Base-by-base conservation (phyloP, 1,284 basidiomycete genomes). In the Volvariella volvacea region DNA sequence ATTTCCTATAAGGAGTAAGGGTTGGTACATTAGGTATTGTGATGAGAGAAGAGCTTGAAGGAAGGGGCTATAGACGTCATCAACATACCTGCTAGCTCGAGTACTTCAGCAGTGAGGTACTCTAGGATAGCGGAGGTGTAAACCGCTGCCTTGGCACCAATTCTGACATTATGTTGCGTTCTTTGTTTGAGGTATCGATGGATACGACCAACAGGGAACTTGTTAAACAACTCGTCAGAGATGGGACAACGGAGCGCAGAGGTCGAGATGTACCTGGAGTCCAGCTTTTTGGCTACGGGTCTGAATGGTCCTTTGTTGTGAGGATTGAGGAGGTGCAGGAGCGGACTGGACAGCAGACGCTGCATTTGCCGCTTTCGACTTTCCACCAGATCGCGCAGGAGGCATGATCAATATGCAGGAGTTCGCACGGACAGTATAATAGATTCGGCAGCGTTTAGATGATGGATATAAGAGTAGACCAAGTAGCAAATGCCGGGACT, bases 121-220 rank as follows among this genome's bases (percentile, higher is more conserved):
- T 94, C 91, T 38, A 94, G 71, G 55, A 94, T 91, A 20, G 92
- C 91, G 31, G 86, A 83, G n/a, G 87, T 88, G 62, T 93, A 94
- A 6, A 94, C 91, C 3, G 92, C 90, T 12, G 91, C 91, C 62
- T 93, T 93, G 21, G 90, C 91, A 37, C 91, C 92, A 54, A 94
- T 90, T 31, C 92, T 88, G 44, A 97, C 82, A 61, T 93, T 92
- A 67, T 94, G 88, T 62, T 93, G 90, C 30, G 93, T 95, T 56
- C 89, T 80, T 61, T 84, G 83, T 67, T 96, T 95, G 55, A 98
- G 68, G 70, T 95, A 95, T 67, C 94, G 86, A 64, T 93, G 92
- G 48, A 94, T 90, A 87, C 91, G 90, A 38, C 91, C 91, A 34
- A 93, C 91, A 39, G 91, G 90, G 63, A 93, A 92, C 89, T 92